Base-by-base conservation (phyloP, 805 yeast species). In the Metschnikowia cubensis region DNA sequence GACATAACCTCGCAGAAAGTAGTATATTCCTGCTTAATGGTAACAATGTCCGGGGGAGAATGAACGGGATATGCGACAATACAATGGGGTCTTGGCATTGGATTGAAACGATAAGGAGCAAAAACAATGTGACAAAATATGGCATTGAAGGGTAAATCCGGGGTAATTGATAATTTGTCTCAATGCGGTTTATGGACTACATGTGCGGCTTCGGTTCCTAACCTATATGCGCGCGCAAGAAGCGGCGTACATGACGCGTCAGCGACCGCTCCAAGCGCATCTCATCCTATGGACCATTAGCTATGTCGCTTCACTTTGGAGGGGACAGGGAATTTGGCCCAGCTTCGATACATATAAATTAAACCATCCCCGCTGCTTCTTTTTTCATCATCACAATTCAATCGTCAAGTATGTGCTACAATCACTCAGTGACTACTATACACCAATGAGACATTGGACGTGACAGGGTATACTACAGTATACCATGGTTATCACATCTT, bases 281-380 rank as follows among this genome's bases (percentile, higher is more conserved):
- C 46, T 43, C 46, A 43, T 35, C 46, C 29, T 41, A 25, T 41
- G 44, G 45, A 14, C 45, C 31, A 32, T 42, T 21, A 42, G 45
- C 44, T 31, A 13, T 20, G 37, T 21, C 15, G 25, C 33, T 39
- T 25, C 21, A 22, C 18, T 22, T 7, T n/a, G 15, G 42, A 13
- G 41, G 41, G 13, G 33, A 14, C 14, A n/a, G 21, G 18, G 33
- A 29, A 39, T 25, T 22, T 39, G 29, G 31, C 36, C 37, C 4
- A 20, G 37, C 37, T 14, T 20, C 29, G 17, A 29, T 45, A 35
- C 31, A 35, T 50, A 50, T 47, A 50, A 42, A 50, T 35, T 46
- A 39, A 18, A 25, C 21, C 39, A 14, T 18, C 17, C 35, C 37
- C 38, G 13, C 44, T 3, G n/a, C 10, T 13, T 21, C 25, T 22